Evolutionary conservation across 805 yeast genomes (phyloP), one percentile per base, ranked within the genome.

Genomic region (Kodamaea jinghongensis): DNA sequence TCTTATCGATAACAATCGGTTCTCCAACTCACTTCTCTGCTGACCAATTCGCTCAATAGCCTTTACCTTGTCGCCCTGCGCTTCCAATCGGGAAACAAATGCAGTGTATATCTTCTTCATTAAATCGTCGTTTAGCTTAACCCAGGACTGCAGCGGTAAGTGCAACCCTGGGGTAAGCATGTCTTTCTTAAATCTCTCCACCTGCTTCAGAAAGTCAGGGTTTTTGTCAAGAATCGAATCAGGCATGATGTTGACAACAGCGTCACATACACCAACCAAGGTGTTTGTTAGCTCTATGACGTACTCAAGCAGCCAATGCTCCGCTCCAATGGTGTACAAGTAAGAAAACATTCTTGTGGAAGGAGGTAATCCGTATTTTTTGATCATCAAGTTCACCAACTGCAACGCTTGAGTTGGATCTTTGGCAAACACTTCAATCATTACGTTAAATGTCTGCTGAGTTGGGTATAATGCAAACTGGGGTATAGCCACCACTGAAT

Each of bases 291-390:
- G 26, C 11, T 9, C 27, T 2, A 34, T 12, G 11, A 34, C 13
- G 15, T 33, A 13, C 6, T 15, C 28, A 20, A 39, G 30, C 11
- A 4, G 12, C 38, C 42, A 33, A 10, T 23, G 22, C 20, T 28
- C 10, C 20, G 22, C 26, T n/a, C 58, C 51, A 28, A 44, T 38
- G n/a, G 36, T 37, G 37, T 57, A 55, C 4, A 63, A 35, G 9
- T 32, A 35, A 17, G 47, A 47, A 41, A 58, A 65, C n/a, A 54
- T 46, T 23, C 58, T 52, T 7, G 64, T 59, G n/a, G 67, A 58
- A 8, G 60, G 39, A 1, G 71, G 71, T 8, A 65, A 36, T n/a
- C 45, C 44, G 32, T 48, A 53, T n/a, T 41, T 34, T 5, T 36
- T 31, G 17, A 56, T 58, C 48, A 56, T 52, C 14, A 46, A 37